These are phyloP conservation scores for Apiotrichum porosum DNA, from an alignment of 1,284 basidiomycete genomes.

Conservation along the genomic window DNA sequence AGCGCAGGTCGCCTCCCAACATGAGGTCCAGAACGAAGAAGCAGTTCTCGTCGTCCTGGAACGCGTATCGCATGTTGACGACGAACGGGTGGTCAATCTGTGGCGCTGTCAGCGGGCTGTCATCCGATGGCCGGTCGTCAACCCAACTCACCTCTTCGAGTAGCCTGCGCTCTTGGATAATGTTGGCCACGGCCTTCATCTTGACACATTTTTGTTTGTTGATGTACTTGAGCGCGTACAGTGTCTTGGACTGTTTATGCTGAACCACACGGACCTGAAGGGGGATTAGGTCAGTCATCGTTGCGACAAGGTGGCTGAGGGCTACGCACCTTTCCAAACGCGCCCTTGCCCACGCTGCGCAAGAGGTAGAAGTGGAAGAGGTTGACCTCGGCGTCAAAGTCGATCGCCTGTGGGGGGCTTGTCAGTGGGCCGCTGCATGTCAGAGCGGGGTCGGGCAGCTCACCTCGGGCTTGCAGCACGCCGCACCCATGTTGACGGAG, in stretches of 20 bases:
- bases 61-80: constrained; percentile 91
- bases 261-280: constrained; percentile 90
- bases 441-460: constrained; percentile 12
- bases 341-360: constrained; percentile 92
- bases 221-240: constrained; percentile 98
- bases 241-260: constrained; percentile 90
- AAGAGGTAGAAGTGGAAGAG: constrained; percentile 95
- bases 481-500: constrained; percentile 49
- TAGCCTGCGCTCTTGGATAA: constrained; percentile 86
- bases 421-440: too few species aligned
- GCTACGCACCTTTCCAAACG: constrained; percentile 88
- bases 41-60: constrained; percentile 96
- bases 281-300: background rate
- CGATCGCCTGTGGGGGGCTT: constrained; percentile 83
- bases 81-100: constrained; percentile 93
- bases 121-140: background rate
- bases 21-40: constrained; percentile 97
- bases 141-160: constrained; percentile 75
- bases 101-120: background rate
- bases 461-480: constrained; percentile 55
- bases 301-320: background rate
- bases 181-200: constrained; percentile 96
- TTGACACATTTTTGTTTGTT: constrained; percentile 97
- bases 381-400: constrained; percentile 95
- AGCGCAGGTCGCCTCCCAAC: constrained; percentile 90